Evolutionary conservation across 2,329 filamentous ascomycete species (phyloP), one percentile per base, ranked within the genome.

Genomic region (Pseudocercospora vitis): DNA sequence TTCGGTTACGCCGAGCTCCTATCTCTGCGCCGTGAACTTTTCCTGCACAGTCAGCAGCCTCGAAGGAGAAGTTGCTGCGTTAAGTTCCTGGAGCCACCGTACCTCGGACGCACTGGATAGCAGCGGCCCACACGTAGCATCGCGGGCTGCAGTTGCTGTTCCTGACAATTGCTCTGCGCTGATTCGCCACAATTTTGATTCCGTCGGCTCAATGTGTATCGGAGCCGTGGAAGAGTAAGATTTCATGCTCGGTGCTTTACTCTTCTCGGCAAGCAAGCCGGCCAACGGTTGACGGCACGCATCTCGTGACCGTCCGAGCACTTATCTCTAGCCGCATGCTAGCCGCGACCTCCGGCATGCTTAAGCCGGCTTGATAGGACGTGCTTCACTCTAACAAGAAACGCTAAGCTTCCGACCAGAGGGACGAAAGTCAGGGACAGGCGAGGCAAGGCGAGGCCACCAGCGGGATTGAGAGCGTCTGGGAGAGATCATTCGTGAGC

Each of bases 281-380:
- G 37, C 28, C 32, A 11, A n/a, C 32, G n/a, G n/a, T 23, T 44
- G 39, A 18, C 33, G 37, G 37, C 35, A 11, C 16, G 16, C 35
- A 11, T 19, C 35, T 40, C 35, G 35, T 40, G 35, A 40, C 35
- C 19, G 16, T 23, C n/a, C 40, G 11, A 45, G 40, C 14, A 11
- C 24, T 45, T 45, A 31, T 45, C 42, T 45, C 24, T 45, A 45
- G 40, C 40, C 40, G 40, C 23, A 18, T 45, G n/a, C 21, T 29
- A 45, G 40, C 40, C 40, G 39, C 21, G 24, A 26, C 21, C 23
- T 29, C 12, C 11, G 14, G 23, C 9, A 19, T 19, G 35, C 35
- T 40, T 40, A 24, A 23, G 16, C 18, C 11, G 37, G 16, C 37
- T 42, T 42, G 37, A 42, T 42, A 23, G 18, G 37, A 24, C 19